Conservation (phyloP, 495 filamentous ascomycete genomes). For the Daldinia loculata region DNA sequence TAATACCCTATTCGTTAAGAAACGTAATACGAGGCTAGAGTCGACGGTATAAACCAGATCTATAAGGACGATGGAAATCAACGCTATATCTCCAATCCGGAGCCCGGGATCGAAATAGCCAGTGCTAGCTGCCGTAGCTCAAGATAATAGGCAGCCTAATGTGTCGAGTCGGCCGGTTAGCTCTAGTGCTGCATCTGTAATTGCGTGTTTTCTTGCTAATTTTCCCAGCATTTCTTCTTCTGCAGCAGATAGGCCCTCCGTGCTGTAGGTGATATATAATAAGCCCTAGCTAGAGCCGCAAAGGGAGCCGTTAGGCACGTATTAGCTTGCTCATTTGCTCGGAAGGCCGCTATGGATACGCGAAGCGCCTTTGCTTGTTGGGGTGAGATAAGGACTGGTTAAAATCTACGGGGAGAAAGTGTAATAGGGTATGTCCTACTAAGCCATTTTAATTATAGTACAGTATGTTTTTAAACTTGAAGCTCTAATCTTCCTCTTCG, state of each 20-base stretch:
- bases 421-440: too few species aligned
- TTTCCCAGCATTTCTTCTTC: background rate
- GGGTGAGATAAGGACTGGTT: too few species aligned
- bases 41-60: background rate
- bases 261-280: constrained; percentile 11
- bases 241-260: constrained; percentile 8
- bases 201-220: background rate
- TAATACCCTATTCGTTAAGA: background rate
- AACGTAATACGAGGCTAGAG: background rate
- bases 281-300: background rate
- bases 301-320: background rate
- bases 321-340: background rate
- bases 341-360: background rate
- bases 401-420: too few species aligned
- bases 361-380: background rate
- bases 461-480: too few species aligned
- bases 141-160: background rate
- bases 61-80: background rate
- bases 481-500: too few species aligned
- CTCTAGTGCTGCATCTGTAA: background rate
- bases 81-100: background rate
- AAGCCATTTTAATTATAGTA: too few species aligned
- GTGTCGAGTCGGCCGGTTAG: background rate
- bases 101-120: background rate
- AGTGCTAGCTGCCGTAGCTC: background rate